phyloP scores from a whole-genome alignment of 1,284 basidiomycete genomes.

The Phlebopus sp. region DNA sequence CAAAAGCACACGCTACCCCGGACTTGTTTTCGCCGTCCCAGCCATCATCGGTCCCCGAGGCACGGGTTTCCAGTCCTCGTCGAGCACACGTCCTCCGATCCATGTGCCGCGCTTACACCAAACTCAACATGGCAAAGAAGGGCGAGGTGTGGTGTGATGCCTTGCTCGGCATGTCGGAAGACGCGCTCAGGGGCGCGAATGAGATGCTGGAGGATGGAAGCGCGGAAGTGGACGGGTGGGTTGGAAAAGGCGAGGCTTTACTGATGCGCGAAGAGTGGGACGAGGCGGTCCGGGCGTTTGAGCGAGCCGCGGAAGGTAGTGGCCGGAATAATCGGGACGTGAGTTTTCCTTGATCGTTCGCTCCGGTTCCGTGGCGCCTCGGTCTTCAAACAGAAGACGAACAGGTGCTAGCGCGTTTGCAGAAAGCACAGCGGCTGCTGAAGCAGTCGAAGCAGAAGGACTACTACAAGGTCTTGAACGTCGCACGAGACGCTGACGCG shows the following conservation, averaged over 20 bases:
- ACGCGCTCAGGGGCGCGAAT: constrained; percentile 26
- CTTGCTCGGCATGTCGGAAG: constrained; percentile 48
- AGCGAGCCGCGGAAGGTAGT: constrained; percentile 80
- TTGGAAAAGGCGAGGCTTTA: constrained; percentile 74
- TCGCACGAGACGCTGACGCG: constrained; percentile 79
- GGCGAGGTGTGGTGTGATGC: constrained; percentile 72
- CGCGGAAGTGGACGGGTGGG: constrained; percentile 65
- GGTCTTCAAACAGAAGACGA: background rate
- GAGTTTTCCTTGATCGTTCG: constrained; percentile 23
- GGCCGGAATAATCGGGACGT: constrained; percentile 78
- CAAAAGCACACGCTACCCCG: constrained; percentile 45
- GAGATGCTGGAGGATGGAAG: constrained; percentile 43
- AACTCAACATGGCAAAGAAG: constrained; percentile 52
- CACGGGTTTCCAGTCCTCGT: constrained; percentile 42
- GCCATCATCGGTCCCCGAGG: constrained; percentile 41
- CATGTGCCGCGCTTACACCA: constrained; percentile 75
- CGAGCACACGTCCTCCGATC: constrained; percentile 60
- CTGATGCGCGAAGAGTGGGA: constrained; percentile 84
- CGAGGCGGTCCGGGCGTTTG: constrained; percentile 77
- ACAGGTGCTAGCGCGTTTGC: constrained; percentile 69
- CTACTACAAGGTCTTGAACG: constrained; percentile 94
- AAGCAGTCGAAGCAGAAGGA: constrained; percentile 93
- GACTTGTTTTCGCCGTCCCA: constrained; percentile 37
- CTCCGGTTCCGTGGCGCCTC: constrained; percentile 1
- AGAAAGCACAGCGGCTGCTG: constrained; percentile 81